Evolutionary conservation across 495 filamentous ascomycete genomes (phyloP), one percentile per base, ranked within the genome.

Genomic region (Tuber aestivum): DNA sequence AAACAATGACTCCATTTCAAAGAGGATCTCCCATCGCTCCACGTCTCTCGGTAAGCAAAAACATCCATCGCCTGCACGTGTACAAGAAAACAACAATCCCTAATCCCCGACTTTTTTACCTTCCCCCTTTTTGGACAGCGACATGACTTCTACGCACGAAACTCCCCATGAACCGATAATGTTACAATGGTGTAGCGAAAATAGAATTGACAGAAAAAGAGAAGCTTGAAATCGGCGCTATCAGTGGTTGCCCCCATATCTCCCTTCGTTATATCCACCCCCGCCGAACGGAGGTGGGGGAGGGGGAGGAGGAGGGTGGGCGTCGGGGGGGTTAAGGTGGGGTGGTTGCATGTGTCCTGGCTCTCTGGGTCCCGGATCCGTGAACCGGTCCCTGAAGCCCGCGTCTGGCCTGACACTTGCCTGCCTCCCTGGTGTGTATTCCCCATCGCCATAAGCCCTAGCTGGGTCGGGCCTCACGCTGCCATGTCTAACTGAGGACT

Each of bases 401-500:
- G 79, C 73, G 2, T 79, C 78, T 18, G 71, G 71, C 41, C 71
- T 73, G 50, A 75, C 56, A 70, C 75, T 73, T 75, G 50, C 44
- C 40, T 73, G 75, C 20, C 75, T 71, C 41, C 74, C 48, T 56
- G 72, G 42, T 18, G 48, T 27, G 42, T 80, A 73, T 45, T 79
- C 78, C 27, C 78, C 72, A 69, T 76, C 77, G n/a, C 71, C 74
- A 74, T 80, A 81, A 35, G 70, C 48, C 61, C 74, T 78, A 35
- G 41, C 37, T 56, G 50, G 38, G 7, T 79, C 78, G 23, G 79
- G 79, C 82, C 41, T 85, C 82, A 77, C 86, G 86, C 74, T 86
- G 84, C 80, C 82, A 83, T 79, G 85, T 37, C 74, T 83, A 45
- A 84, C 84, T 9, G 56, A 65, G 20, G 27, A 5, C 27, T 65